These are phyloP conservation scores for Eimeria mitis DNA, from an alignment of 169 alveolate species.

Conservation along the genomic window DNA sequence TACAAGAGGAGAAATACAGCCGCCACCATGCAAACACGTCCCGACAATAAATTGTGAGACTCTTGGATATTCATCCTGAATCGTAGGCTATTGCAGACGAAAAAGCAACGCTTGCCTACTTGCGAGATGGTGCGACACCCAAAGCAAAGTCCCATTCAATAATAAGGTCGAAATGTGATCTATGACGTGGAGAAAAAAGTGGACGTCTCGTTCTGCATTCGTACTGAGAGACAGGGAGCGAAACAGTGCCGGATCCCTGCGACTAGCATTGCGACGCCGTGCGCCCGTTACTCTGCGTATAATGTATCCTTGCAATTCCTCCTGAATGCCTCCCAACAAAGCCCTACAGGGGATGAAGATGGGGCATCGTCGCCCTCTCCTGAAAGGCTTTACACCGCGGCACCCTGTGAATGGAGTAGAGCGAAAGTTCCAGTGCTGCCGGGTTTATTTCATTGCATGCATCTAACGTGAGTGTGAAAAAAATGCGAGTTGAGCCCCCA, in stretches of 20 bases:
- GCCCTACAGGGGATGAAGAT: neutral
- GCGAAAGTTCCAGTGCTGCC: neutral
- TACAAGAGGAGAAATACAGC: neutral
- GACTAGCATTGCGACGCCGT: neutral
- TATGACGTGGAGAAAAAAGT: neutral
- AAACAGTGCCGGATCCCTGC: neutral
- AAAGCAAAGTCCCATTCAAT: neutral
- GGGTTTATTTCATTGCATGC: neutral
- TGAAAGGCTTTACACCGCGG: neutral
- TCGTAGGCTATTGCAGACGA: neutral
- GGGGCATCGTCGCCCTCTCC: neutral
- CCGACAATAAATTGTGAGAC: neutral
- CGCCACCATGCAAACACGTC: neutral
- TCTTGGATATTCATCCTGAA: neutral
- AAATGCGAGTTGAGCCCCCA: neutral
- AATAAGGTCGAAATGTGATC: neutral
- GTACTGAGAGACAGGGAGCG: neutral
- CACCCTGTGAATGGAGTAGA: neutral
- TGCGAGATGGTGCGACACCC: neutral
- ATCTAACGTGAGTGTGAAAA: conserved; percentile 24
- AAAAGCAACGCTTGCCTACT: neutral
- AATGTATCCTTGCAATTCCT: neutral
- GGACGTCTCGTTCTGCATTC: neutral
- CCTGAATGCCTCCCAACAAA: neutral
- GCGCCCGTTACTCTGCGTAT: neutral